phyloP scores from a whole-genome alignment of 345 rosid species.

The Dipteronia dyeriana region DNA sequence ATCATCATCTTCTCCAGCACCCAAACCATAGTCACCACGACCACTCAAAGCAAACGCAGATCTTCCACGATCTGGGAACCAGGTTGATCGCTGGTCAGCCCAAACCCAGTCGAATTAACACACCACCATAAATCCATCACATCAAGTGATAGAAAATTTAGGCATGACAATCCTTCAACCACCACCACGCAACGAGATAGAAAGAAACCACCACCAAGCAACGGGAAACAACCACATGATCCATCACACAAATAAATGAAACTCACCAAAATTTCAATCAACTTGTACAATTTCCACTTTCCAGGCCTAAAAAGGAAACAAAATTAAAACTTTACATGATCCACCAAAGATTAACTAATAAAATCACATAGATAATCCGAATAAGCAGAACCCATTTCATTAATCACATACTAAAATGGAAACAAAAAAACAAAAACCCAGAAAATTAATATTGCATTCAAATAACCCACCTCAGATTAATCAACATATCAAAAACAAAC shows the following conservation, averaged over 20 bases:
- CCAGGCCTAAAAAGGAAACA: background rate
- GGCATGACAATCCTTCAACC: too few species aligned
- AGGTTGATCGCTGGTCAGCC: too few species aligned
- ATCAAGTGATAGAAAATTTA: too few species aligned
- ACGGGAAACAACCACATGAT: too few species aligned
- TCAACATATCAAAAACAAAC: background rate
- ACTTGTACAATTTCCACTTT: background rate
- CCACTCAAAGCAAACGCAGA: too few species aligned
- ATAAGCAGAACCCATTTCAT: conserved; percentile 15
- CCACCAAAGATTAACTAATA: conserved; percentile 9
- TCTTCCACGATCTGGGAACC: too few species aligned
- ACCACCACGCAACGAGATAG: too few species aligned
- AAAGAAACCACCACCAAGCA: too few species aligned
- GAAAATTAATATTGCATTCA: background rate
- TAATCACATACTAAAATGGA: background rate
- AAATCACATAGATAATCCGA: background rate
- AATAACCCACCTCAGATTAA: background rate
- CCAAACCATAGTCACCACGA: too few species aligned
- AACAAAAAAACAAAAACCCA: background rate
- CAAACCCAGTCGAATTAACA: too few species aligned
- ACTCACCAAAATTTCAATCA: background rate
- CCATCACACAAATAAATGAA: background rate
- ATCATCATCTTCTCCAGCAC: too few species aligned
- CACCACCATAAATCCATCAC: too few species aligned
- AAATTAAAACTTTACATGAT: conserved; percentile 1